These are phyloP conservation scores for Diplotaxis tenuifolia DNA, from an alignment of 345 rosid species.

Conservation along the genomic window DNA sequence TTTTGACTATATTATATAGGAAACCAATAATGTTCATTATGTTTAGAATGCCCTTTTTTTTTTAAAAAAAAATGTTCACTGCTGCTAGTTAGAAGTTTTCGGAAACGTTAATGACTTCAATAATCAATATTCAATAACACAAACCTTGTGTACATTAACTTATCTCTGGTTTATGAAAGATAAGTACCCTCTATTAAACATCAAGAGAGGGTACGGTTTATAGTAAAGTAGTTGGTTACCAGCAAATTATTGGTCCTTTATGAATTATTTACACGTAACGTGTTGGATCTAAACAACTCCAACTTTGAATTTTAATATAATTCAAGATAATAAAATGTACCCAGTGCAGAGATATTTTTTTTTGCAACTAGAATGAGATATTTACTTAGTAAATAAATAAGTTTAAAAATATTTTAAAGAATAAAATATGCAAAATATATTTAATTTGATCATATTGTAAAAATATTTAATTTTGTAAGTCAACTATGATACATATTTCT, in stretches of 20 bases:
- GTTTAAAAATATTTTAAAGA: too few relatives aligned
- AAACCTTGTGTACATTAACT: neutral
- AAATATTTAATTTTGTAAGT: too few relatives aligned
- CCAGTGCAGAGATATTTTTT: too few relatives aligned
- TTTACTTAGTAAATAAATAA: too few relatives aligned
- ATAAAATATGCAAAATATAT: too few relatives aligned
- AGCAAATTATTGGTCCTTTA: neutral
- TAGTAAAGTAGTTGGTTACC: neutral
- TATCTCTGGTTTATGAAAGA: neutral
- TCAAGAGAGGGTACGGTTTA: slow-evolving; percentile 4
- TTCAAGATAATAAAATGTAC: too few relatives aligned
- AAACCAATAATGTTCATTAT: too few relatives aligned
- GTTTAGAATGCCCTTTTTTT: too few relatives aligned
- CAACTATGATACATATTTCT: too few relatives aligned
- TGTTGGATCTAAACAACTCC: neutral
- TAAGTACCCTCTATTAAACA: neutral
- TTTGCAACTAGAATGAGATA: too few relatives aligned
- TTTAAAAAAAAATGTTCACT: slow-evolving; percentile 3
- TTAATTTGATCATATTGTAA: too few relatives aligned
- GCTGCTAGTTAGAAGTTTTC: neutral
- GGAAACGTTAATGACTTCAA: slow-evolving; percentile 8
- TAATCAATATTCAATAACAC: too few relatives aligned
- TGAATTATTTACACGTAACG: neutral
- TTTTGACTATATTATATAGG: neutral
- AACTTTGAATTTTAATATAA: neutral